A percentile compares a stretch with the other conserved stretches of the same genome.
Evolutionary conservation across 768 basidiomycete species (phyloP).

Genomic region (Tulasnella sp.): DNA sequence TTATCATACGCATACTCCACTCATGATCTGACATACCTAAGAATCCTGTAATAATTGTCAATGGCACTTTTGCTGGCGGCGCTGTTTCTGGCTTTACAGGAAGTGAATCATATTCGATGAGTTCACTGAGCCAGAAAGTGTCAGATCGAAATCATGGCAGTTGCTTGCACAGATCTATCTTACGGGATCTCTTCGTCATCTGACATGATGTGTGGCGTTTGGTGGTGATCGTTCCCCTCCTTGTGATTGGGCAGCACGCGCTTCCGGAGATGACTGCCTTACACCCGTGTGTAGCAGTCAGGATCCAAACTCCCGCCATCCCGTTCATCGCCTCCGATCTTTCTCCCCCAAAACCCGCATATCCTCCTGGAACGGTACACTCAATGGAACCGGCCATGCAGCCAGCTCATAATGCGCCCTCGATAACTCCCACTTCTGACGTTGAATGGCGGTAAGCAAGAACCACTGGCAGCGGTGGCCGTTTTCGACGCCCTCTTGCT

Average conservation of each 20-base stretch:
- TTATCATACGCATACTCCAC: background rate
- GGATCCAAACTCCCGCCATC: background rate
- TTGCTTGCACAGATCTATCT: slow-evolving; percentile 20
- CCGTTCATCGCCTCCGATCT: background rate
- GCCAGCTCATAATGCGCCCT: background rate
- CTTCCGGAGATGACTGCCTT: no score
- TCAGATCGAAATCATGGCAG: background rate
- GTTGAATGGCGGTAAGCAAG: slow-evolving; percentile 66
- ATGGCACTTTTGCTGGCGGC: slow-evolving; percentile 41
- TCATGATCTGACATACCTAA: slow-evolving; percentile 46
- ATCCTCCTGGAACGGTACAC: background rate
- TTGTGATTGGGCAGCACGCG: no score
- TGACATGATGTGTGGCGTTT: slow-evolving; percentile 1
- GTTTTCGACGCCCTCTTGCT: background rate
- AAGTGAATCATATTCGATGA: slow-evolving; percentile 26
- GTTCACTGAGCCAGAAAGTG: slow-evolving; percentile 11
- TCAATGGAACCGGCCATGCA: background rate
- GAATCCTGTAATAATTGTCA: slow-evolving; percentile 92
- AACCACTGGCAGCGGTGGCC: background rate
- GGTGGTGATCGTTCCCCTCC: background rate
- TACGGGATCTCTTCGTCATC: slow-evolving; percentile 53
- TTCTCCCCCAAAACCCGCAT: background rate
- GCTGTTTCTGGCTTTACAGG: background rate
- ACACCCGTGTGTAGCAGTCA: background rate
- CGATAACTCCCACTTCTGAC: slow-evolving; percentile 37